Percentiles rank a stretch among this genome's conserved stretches.
phyloP scores from a whole-genome alignment of 164 flowering plant genomes.

The Tetracentron sinense region DNA sequence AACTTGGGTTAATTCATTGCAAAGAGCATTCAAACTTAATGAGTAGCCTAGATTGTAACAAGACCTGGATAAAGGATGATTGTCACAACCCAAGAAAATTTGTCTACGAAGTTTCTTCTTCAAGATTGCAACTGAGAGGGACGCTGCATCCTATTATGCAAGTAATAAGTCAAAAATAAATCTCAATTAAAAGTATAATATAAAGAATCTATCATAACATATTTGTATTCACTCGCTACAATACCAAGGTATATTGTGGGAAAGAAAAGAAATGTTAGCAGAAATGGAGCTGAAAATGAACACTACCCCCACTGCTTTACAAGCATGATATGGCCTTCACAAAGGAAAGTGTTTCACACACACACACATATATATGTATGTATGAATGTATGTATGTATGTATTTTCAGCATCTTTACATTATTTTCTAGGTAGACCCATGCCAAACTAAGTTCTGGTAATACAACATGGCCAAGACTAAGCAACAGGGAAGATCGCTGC shows the following conservation, averaged over 20 bases:
- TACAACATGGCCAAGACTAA: not conserved
- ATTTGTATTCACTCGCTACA: no score
- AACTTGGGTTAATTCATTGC: not conserved
- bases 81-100: conserved; percentile 90
- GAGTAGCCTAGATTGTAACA: conserved; percentile 2
- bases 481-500: not conserved
- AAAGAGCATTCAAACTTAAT: conserved; percentile 3
- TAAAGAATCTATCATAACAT: no score
- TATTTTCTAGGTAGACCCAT: no score
- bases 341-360: no score
- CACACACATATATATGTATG: no score
- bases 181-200: no score
- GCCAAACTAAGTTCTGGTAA: no score
- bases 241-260: not conserved
- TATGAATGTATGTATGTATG: no score
- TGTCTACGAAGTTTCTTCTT: conserved; percentile 62
- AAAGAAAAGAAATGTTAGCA: not conserved
- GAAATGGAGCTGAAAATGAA: no score
- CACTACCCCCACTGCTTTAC: no score
- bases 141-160: conserved; percentile 80
- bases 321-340: no score
- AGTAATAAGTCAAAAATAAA: conserved; percentile 2
- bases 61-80: conserved; percentile 90
- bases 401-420: no score
- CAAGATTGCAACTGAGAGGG: conserved; percentile 70